Conservation (phyloP, 495 filamentous ascomycete genomes). For the Lindgomyces ingoldianus region DNA sequence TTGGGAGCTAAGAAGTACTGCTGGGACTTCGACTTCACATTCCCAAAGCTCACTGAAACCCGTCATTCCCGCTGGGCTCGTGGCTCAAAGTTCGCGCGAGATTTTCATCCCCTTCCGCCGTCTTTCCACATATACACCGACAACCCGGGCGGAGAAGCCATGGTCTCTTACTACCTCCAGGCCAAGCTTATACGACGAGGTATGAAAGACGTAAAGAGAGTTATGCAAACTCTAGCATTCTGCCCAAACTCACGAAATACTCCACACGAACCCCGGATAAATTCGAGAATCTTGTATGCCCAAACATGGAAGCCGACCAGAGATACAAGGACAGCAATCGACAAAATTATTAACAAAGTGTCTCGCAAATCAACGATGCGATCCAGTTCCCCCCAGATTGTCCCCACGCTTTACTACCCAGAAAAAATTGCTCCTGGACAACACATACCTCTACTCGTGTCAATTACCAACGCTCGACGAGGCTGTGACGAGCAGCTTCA, state of each 20-base stretch:
- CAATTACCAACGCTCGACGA: constrained; percentile 5
- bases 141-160: constrained; percentile 17
- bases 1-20: constrained; percentile 20
- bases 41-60: constrained; percentile 26
- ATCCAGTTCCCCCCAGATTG: background rate
- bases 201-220: background rate
- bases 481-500: background rate
- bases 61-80: constrained; percentile 20
- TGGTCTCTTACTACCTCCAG: constrained; percentile 23
- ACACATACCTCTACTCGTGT: constrained; percentile 20
- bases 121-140: constrained; percentile 24
- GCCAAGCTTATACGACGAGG: constrained; percentile 10
- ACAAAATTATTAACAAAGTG: constrained; percentile 15
- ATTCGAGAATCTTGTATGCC: constrained; percentile 15
- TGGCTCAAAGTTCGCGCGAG: constrained; percentile 19
- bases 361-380: background rate
- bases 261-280: background rate
- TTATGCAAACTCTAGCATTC: constrained; percentile 14
- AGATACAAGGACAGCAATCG: constrained; percentile 11
- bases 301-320: constrained; percentile 17
- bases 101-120: constrained; percentile 30
- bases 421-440: constrained; percentile 27
- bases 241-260: constrained; percentile 7
- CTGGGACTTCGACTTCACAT: constrained; percentile 34
- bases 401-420: constrained; percentile 22